These are phyloP conservation scores for Venturia carpophila DNA, from an alignment of 2,329 filamentous ascomycete species.

Conservation along the genomic window DNA sequence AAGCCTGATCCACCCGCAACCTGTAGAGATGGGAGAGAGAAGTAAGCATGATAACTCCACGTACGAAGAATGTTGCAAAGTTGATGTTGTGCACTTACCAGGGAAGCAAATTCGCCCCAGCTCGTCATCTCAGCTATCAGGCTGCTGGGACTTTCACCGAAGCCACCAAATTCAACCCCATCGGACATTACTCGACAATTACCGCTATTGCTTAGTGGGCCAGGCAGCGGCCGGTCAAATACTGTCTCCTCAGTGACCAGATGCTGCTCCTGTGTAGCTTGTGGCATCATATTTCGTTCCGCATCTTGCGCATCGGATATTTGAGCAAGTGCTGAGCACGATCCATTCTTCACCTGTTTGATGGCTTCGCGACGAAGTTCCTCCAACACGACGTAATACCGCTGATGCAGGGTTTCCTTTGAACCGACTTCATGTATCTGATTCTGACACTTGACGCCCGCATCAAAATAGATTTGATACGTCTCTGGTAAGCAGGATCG, in stretches of 20 bases:
- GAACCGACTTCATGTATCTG: constrained; percentile 28
- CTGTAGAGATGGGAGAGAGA: neutral
- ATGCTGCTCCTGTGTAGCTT: neutral
- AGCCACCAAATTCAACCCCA: constrained; percentile 23
- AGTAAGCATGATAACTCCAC: neutral
- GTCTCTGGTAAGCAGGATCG: constrained; percentile 39
- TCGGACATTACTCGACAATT: constrained; percentile 25
- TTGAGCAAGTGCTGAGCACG: constrained; percentile 14
- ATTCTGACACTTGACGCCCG: constrained; percentile 21
- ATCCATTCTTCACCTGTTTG: constrained; percentile 27
- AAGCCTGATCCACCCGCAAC: neutral
- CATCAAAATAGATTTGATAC: constrained; percentile 41
- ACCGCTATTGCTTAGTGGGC: neutral
- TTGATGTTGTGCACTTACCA: constrained; percentile 27
- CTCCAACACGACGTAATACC: constrained; percentile 48
- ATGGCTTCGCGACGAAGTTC: constrained; percentile 41
- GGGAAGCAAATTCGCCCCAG: constrained; percentile 33
- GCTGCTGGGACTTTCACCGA: constrained; percentile 25
- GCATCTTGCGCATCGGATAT: neutral
- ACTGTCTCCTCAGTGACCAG: neutral
- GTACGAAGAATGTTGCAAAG: neutral
- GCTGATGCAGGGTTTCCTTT: constrained; percentile 30
- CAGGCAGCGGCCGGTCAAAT: neutral
- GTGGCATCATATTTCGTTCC: neutral
- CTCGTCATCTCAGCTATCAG: constrained; percentile 31